These are phyloP conservation scores for Nicotiana obtusifolia DNA, from an alignment of 257 asterid species.

Conservation along the genomic window DNA sequence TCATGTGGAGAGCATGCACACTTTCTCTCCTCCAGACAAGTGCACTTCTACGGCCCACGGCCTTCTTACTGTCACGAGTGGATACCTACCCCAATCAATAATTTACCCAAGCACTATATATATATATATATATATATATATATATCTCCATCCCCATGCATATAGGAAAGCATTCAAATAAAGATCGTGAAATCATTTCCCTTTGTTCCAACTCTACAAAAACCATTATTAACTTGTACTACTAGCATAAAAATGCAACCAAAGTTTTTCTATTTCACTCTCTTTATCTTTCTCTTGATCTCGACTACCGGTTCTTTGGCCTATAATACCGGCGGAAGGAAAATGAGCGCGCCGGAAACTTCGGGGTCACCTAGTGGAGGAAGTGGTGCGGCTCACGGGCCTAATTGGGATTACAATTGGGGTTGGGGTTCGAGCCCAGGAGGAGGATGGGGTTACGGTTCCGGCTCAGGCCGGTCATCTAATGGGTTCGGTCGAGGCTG, in stretches of 20 bases:
- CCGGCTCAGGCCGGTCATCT: constrained; percentile 36
- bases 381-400: constrained; percentile 34
- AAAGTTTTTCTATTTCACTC: background rate
- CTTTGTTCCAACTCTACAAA: background rate
- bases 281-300: background rate
- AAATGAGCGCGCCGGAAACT: background rate
- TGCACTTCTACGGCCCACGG: constrained; percentile 7
- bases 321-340: constrained; percentile 8
- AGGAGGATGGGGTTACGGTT: constrained; percentile 41
- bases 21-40: background rate
- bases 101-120: background rate
- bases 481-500: constrained; percentile 25
- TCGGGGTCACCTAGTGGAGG: constrained; percentile 14
- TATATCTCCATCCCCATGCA: background rate
- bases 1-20: constrained; percentile 12
- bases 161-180: background rate
- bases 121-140: background rate
- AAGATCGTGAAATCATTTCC: background rate
- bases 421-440: constrained; percentile 44
- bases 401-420: constrained; percentile 36
- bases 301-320: background rate
- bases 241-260: background rate
- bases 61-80: background rate
- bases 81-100: background rate
- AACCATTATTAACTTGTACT: background rate